phyloP scores from a whole-genome alignment of 345 rosid genomes.

The Streptanthus diversifolius region DNA sequence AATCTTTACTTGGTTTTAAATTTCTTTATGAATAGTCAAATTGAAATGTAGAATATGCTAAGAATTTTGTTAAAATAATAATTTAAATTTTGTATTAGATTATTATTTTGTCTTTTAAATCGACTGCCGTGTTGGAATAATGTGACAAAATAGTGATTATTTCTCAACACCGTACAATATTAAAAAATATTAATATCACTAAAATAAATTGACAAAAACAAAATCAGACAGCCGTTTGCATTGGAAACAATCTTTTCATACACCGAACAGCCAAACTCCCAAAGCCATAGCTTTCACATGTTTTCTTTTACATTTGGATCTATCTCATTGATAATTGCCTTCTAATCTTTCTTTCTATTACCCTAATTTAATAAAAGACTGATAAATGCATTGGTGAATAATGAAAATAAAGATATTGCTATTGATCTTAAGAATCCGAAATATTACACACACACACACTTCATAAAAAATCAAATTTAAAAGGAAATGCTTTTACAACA shows the following conservation, averaged over 20 bases:
- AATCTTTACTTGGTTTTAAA: background rate
- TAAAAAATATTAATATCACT: too few relatives aligned
- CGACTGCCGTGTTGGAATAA: too few relatives aligned
- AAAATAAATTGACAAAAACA: too few relatives aligned
- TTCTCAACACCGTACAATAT: too few relatives aligned
- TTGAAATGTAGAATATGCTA: slow-evolving; percentile 20
- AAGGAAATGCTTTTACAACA: slow-evolving; percentile 26
- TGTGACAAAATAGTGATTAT: too few relatives aligned
- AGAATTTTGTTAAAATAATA: background rate
- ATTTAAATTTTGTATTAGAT: background rate
- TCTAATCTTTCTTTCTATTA: background rate
- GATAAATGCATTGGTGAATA: background rate
- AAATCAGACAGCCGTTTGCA: slow-evolving; percentile 15
- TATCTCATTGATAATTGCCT: background rate
- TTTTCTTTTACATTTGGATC: background rate
- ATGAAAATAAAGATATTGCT: slow-evolving; percentile 1
- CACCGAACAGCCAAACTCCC: slow-evolving; percentile 15
- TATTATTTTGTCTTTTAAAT: background rate
- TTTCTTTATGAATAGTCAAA: background rate
- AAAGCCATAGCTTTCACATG: slow-evolving; percentile 13
- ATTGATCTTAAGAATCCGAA: background rate
- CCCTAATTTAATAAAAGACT: background rate
- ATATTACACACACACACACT: background rate
- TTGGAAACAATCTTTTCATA: slow-evolving; percentile 12
- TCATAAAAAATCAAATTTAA: background rate